Evolutionary conservation across 2,329 filamentous ascomycete species (phyloP), one percentile per base, ranked within the genome.

Genomic region (Alternaria conjuncta): DNA sequence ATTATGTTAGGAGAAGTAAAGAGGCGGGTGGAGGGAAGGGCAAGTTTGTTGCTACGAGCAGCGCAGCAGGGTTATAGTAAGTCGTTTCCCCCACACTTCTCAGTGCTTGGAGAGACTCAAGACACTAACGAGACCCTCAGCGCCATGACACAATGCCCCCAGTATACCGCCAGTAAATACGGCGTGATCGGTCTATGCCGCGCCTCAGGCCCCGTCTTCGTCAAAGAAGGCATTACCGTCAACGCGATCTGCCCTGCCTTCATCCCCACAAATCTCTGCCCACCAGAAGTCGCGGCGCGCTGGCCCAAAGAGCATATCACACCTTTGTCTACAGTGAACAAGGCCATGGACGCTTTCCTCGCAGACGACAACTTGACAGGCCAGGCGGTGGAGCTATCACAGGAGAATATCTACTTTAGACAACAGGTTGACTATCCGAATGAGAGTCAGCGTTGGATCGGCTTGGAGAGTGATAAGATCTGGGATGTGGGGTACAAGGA

Each of bases 141-240:
- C 46, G 51, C 47, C 28, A 75, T 78, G 74, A 66, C 68, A 2
- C 74, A 75, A 26, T 77, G 76, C 21, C 82, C 82, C 0, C 78
- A 82, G 61, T 84, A 84, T 63, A 78, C 78, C 1, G 78, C 81
- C 13, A 74, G 76, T 23, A 84, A 84, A 65, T 81, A 82, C 65
- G 82, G 75, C 8, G 69, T 84, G 13, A 69, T 84, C 2, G 81
- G 80, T 8, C 69, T 84, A 20, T 74, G 77, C 7, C 76, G 81
- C 12, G 71, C 76, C 18, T 64, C 80, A 1, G 80, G 73, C 1
- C 76, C 79, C 0, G 65, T 73, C 0, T 74, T 81, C n/a, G 63
- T 73, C 18, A 72, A 75, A 15, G 71, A 78, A 43, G 69, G 73
- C 49, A 79, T 83, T 55, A 79, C 75, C 2, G 73, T 82, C 8